A percentile compares a stretch with the other conserved stretches of the same genome.
Conservation (phyloP, 306 rosid genomes). For the cucumber (Cucumis sativus) region Cucumber_9930_V3 NC_026656.2:23951501-23952000, state of each 20-base stretch:
- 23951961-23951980: background rate
- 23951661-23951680: slow-evolving; percentile 30
- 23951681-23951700: slow-evolving; percentile 59
- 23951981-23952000: background rate
- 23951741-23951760: slow-evolving; percentile 42
- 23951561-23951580: slow-evolving; percentile 66
- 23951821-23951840: background rate
- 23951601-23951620: slow-evolving; percentile 74
- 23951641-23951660: slow-evolving; percentile 54
- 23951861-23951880: slow-evolving; percentile 6
- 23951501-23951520: slow-evolving; percentile 65
- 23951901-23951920: background rate
- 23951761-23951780: slow-evolving; percentile 34
- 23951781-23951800: slow-evolving; percentile 13
- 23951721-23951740: slow-evolving; percentile 39
- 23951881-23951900: slow-evolving; percentile 26
- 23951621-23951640: slow-evolving; percentile 55
- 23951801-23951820: slow-evolving; percentile 14
- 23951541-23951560: slow-evolving; percentile 41
- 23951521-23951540: slow-evolving; percentile 56
- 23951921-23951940: background rate
- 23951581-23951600: slow-evolving; percentile 91
- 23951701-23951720: slow-evolving; percentile 50
- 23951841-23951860: background rate
- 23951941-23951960: background rate